Base-by-base conservation (phyloP, 2,329 filamentous ascomycete genomes). In the Fusarium camptoceras region DNA sequence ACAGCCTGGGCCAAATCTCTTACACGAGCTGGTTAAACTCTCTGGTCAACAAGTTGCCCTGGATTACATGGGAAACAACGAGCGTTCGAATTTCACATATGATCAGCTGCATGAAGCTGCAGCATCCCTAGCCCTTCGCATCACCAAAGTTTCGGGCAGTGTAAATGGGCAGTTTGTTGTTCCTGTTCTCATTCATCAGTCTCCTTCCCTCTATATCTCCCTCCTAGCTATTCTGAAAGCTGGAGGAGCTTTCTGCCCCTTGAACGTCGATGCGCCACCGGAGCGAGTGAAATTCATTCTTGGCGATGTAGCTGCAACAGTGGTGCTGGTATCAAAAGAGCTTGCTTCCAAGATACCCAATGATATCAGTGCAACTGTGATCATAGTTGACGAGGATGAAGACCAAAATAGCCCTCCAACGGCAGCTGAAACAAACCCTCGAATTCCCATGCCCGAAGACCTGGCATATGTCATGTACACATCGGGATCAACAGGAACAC, bases 381-480 rank as follows among this genome's bases (percentile, higher is more conserved):
- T 87, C 39, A 64, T 79, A 39, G 79, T 83, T 41, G 78, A 81
- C 41, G 71, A 78, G 22, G 58, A 71, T 12, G 62, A 72, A 37
- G 54, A 62, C 41, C 39, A 59, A 25, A 24, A 27, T 34, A 27
- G 14, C 28, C 12, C 49, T 15, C 9, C 37, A 50, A 46, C 34
- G 30, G 25, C 49, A 24, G 16, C 54, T 55, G 43, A 63, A 43
- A 8, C 42, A 25, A 37, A 66, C 27, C 64, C 70, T 55, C 70
- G 73, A 60, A 50, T 48, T 24, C 66, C 75, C n/a, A 53, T 42
- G 2, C 74, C 80, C 1, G 74, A 81, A 2, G 81, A 86, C 64
- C 78, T 94, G 25, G 94, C 94, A 25, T 98, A 98, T 82, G 88
- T 97, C 63, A 94, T 97, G 89, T 98, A 97, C 78, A 97, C 94